Evolutionary conservation across 768 basidiomycete species (phyloP), one percentile per base, ranked within the genome.

Genomic region (Clathrus columnatus): DNA sequence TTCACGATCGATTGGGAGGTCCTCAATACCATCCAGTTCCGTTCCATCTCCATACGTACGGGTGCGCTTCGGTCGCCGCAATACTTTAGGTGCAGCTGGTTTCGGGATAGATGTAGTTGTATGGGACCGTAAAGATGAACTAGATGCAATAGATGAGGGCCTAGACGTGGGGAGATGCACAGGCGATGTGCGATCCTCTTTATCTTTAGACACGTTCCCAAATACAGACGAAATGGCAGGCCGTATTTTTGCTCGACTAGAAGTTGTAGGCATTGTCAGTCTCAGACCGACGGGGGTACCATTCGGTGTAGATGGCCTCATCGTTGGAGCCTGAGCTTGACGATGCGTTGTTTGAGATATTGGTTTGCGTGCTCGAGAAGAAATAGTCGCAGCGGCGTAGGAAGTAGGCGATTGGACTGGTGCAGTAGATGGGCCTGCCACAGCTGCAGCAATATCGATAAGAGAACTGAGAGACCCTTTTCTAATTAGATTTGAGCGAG

Each of bases 1-100:
- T 49, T 92, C 90, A 47, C 87, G 76, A 64, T 93, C 87, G 8
- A 90, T 88, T 6, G 83, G 84, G 42, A 95, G 77, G 67, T 96
- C 93, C 24, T 94, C 93, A 56, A 96, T 78, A 2, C 69, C 82
- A 63, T 96, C 93, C 51, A 96, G 72, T 67, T 95, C 93, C 8
- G 90, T 92, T 14, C 93, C 93, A 63, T 91, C 87, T 5, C 89
- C 89, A 63, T 85, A 92, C 14, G 80, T 80, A 51, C 81, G 75
- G 59, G 77, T 78, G 36, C 87, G 84, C 69, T 91, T 92, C 11
- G 89, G 89, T 61, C 82, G 75, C 51, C 84, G 80, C 23, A 92
- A 70, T 11, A 90, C 68, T 69, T 83, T 88, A 5, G 85, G 80
- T 21, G 73, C 73, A 29, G 72, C 75, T 46, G 73, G 69, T 59